Evolutionary conservation across 768 basidiomycete genomes (phyloP), one percentile per base, ranked within the genome.

Genomic region (Russula emetica): DNA sequence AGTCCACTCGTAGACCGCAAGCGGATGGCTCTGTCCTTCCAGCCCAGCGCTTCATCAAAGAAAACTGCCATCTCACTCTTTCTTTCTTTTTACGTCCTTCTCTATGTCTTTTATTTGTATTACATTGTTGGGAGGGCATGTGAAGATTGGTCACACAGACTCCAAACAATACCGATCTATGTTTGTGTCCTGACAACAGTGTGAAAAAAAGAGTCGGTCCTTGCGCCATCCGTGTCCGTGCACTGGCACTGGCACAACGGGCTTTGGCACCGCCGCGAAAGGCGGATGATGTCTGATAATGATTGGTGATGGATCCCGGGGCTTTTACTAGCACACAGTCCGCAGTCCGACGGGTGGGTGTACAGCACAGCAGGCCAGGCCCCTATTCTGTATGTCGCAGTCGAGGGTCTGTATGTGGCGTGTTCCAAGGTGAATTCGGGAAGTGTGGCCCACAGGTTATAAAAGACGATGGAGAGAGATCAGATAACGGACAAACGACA

Each of bases 121-220:
- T 61, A 61, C 63, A 60, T 64, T 64, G 63, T 64, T 64, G 63
- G 63, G 63, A 64, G 63, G 63, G 54, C 63, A 64, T 44, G 58
- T 47, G 58, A 60, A 32, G 63, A 64, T 64, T 64, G 63, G 53
- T 49, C 56, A 44, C 56, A 44, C 13, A 56, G 42, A 53, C 49
- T 63, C 11, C 34, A 36, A 13, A 36, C 30, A 32, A 36, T 3
- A 36, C 36, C 36, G 14, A 36, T 36, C 36, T 36, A 36, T 36
- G 36, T 36, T 36, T 36, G 2, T 36, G 63, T 64, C 59, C 63
- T 64, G 63, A 64, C 63, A 56, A 56, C 63, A 64, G 24, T 64
- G 63, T 64, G 63, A 55, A 53, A 54, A 60, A 30, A 36, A 36
- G 0, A 58, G 54, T 44, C 32, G 22, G 58, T 5, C 45, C 14